phyloP scores from a whole-genome alignment of 2,329 filamentous ascomycete genomes.

The Clonostachys rosea region DNA sequence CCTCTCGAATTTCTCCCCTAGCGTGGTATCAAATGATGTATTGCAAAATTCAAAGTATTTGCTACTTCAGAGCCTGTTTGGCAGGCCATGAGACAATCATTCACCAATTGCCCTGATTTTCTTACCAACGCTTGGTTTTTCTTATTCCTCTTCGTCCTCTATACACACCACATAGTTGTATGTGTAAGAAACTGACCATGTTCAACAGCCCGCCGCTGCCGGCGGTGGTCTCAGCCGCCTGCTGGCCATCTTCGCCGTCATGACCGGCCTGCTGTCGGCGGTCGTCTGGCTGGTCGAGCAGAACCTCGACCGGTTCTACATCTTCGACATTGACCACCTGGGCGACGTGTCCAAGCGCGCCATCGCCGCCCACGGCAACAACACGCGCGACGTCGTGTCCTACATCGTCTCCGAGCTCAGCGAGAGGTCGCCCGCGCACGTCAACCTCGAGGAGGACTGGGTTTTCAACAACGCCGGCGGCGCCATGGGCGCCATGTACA shows the following conservation, averaged over 20 bases:
- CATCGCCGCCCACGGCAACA: slow-evolving; percentile 66
- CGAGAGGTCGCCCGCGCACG: slow-evolving; percentile 40
- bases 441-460: slow-evolving; percentile 77
- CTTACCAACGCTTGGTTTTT: not conserved
- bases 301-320: slow-evolving; percentile 63
- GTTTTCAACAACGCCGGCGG: slow-evolving; percentile 90
- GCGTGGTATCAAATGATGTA: slow-evolving; percentile 69
- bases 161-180: not conserved
- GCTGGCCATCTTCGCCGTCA: slow-evolving; percentile 44
- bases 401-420: slow-evolving; percentile 67
- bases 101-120: slow-evolving; percentile 81
- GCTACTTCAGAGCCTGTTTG: slow-evolving; percentile 97
- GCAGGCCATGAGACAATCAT: slow-evolving; percentile 94
- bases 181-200: not conserved
- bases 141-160: not conserved
- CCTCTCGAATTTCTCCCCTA: not conserved
- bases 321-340: slow-evolving; percentile 67
- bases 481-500: slow-evolving; percentile 88
- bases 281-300: slow-evolving; percentile 52
- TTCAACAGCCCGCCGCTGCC: slow-evolving; percentile 1
- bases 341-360: slow-evolving; percentile 64
- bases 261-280: slow-evolving; percentile 49
- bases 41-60: slow-evolving; percentile 92
- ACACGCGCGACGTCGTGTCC: slow-evolving; percentile 64
- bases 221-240: slow-evolving; percentile 24